These are phyloP conservation scores for Scolecobasidium constrictum DNA, from an alignment of 2,329 filamentous ascomycete genomes.

Conservation along the genomic window DNA sequence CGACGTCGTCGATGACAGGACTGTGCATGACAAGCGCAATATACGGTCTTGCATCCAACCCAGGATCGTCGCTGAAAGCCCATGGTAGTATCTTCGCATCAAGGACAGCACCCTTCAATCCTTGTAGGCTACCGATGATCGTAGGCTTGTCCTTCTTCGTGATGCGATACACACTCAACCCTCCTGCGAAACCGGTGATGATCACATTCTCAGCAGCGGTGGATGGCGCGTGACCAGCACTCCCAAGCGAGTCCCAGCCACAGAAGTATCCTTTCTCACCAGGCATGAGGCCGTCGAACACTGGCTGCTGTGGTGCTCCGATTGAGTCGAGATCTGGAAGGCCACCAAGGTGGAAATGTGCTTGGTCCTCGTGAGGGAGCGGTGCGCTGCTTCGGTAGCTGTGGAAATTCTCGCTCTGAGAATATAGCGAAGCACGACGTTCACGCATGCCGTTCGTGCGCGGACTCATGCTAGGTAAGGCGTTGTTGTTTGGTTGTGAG, in stretches of 20 bases:
- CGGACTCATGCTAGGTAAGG: constrained; percentile 31
- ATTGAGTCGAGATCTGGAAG: constrained; percentile 58
- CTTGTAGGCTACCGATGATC: constrained; percentile 58
- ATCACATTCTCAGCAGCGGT: constrained; percentile 50
- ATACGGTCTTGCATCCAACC: constrained; percentile 53
- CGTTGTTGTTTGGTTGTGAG: constrained; percentile 37
- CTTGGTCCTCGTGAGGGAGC: constrained; percentile 62
- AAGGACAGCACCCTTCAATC: constrained; percentile 67
- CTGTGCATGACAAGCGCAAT: constrained; percentile 75
- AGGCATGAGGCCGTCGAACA: constrained; percentile 38
- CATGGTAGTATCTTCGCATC: constrained; percentile 75
- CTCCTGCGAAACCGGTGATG: constrained; percentile 70
- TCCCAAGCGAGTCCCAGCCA: constrained; percentile 61
- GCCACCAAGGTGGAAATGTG: constrained; percentile 57
- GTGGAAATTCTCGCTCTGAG: constrained; percentile 30
- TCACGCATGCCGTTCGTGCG: constrained; percentile 21
- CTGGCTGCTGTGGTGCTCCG: background rate
- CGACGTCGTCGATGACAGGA: constrained; percentile 43
- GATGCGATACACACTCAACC: constrained; percentile 64
- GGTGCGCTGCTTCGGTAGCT: constrained; percentile 46
- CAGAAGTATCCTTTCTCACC: constrained; percentile 67
- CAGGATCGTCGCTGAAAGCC: constrained; percentile 42
- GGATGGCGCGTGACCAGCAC: constrained; percentile 32
- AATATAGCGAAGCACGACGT: constrained; percentile 43
- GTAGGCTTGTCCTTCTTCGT: constrained; percentile 56